phyloP scores from a whole-genome alignment of 225 moss, liverwort and hornwort species.

The Rhytidiadelphus loreus region DNA sequence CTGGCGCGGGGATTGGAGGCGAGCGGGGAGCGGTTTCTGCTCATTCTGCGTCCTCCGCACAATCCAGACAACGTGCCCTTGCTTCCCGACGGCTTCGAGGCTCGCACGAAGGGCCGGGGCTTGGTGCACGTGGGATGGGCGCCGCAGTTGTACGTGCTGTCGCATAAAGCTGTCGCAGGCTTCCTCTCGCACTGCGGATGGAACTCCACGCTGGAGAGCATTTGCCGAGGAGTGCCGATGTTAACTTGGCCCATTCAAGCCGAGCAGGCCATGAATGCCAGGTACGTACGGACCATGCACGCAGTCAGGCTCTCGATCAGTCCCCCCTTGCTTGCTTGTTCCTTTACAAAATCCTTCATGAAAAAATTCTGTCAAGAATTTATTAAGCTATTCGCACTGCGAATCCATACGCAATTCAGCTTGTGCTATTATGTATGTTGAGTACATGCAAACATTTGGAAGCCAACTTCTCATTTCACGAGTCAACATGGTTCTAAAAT shows the following conservation, averaged over 20 bases:
- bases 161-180: not conserved
- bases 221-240: constrained; percentile 1
- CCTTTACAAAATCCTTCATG: too few relatives aligned
- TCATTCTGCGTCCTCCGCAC: constrained; percentile 1
- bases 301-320: not conserved
- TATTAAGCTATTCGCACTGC: not conserved
- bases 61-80: not conserved
- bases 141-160: constrained; percentile 6
- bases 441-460: not conserved
- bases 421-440: too few relatives aligned
- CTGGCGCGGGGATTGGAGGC: not conserved
- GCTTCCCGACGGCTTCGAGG: not conserved
- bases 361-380: not conserved
- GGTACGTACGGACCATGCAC: not conserved
- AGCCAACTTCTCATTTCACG: too few relatives aligned
- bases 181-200: constrained; percentile 23
- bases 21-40: constrained; percentile 4
- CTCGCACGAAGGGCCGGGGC: constrained; percentile 3
- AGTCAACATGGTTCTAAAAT: not conserved
- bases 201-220: constrained; percentile 9
- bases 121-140: not conserved
- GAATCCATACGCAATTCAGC: too few relatives aligned
- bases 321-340: not conserved
- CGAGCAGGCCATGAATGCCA: constrained; percentile 18
- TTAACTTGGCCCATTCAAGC: constrained; percentile 15